Conservation (phyloP, 495 filamentous ascomycete species). For the Elasticomyces elasticus region DNA sequence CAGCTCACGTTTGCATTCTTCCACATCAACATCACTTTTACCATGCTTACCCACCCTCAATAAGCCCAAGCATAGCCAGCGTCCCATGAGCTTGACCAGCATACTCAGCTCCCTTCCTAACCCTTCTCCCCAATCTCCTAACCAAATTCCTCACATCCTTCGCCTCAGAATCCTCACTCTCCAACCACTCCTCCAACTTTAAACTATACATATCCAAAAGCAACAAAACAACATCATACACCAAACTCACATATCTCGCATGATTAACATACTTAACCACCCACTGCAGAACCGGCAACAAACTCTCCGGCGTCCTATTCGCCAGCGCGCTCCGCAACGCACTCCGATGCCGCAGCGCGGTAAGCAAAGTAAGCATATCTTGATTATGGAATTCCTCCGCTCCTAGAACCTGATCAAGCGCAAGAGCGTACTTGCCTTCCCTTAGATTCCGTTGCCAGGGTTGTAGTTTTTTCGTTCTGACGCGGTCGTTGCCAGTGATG, state of each 20-base stretch:
- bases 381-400: slow-evolving; percentile 6
- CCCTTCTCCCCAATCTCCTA: slow-evolving; percentile 14
- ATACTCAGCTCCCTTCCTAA: slow-evolving; percentile 22
- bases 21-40: no score
- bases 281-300: slow-evolving; percentile 79
- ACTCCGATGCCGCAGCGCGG: slow-evolving; percentile 76
- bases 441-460: slow-evolving; percentile 78
- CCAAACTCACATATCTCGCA: slow-evolving; percentile 63
- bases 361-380: slow-evolving; percentile 59
- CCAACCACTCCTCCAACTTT: slow-evolving; percentile 51
- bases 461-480: slow-evolving; percentile 46
- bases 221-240: slow-evolving; percentile 68
- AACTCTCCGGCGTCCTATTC: slow-evolving; percentile 57
- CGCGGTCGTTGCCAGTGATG: slow-evolving; percentile 60
- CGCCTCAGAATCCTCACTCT: slow-evolving; percentile 1
- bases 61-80: slow-evolving; percentile 9
- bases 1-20: no score
- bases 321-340: slow-evolving; percentile 73
- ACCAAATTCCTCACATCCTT: slow-evolving; percentile 9
- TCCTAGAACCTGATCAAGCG: slow-evolving; percentile 65
- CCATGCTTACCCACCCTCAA: slow-evolving; percentile 17
- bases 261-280: slow-evolving; percentile 65
- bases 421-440: slow-evolving; percentile 62
- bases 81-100: slow-evolving; percentile 8
- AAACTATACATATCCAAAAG: slow-evolving; percentile 80